Base-by-base conservation (phyloP, 345 rosid species). In the Carallia brachiata region DNA sequence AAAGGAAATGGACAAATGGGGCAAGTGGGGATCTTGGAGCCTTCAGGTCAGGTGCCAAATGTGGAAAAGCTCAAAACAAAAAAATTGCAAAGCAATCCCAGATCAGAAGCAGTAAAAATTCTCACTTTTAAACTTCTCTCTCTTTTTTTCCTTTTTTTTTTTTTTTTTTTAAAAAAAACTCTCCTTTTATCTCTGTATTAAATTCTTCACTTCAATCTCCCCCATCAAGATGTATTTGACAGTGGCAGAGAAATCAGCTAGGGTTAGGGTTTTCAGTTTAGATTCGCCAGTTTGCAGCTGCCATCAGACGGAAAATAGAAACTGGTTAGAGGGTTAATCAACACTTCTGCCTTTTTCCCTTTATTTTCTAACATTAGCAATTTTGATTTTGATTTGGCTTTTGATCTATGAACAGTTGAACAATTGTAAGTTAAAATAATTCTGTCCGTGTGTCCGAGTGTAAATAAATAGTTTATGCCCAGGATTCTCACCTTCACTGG, bases 251-350 rank as follows among this genome's bases (percentile, higher is more conserved):
- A 3, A 4, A 27, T 19, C 17, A 34, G 61, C 10, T 72, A 31
- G 68, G 63, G 36, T 63, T 56, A 48, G 61, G 77, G 59, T 56
- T 68, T 44, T 55, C 66, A 53, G 77, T 30, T 19, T 2, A 32
- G 62, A 62, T n/a, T 30, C 16, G 39, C 52, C 13, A 36, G 16
- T 3, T 6, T 30, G 15, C 31, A 6, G 31, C 32, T 17, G 10
- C 8, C 27, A 19, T 15, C 32, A 47, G 23, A 13, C 12, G 1
- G 16, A 27, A 34, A 17, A 17, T 12, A 7, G 44, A 23, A 36
- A 65, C 6, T 12, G 8, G 16, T 4, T 27, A 5, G 2, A 30
- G 15, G 6, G 15, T 23, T 27, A 7, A 30, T 27, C 31, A 56
- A 27, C 15, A 8, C 60, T 9, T 1, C 30, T 8, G 30, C 15